Evolutionary conservation across 129 eudicot species (phyloP).

Genomic region (Artemisia argyi): DNA sequence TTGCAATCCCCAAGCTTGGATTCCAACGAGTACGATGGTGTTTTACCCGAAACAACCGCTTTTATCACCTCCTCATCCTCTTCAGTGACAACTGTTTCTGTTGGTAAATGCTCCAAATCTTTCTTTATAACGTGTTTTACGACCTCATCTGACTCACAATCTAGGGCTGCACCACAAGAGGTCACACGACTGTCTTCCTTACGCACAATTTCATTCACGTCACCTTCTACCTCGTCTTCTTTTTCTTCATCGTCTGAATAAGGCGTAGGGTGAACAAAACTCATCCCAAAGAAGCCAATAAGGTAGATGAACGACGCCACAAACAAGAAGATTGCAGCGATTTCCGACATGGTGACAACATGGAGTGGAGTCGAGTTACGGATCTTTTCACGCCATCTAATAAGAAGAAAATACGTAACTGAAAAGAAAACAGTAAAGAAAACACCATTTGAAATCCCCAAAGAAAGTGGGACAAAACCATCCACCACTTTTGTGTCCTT

Average conservation of each 20-base stretch:
- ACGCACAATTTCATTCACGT: neutral
- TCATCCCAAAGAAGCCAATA: constrained; percentile 27
- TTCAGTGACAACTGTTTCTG: constrained; percentile 7
- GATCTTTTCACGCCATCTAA: constrained; percentile 33
- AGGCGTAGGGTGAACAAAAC: constrained; percentile 12
- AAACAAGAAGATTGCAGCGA: constrained; percentile 20
- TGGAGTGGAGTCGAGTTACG: constrained; percentile 27
- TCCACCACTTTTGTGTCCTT: constrained; percentile 18
- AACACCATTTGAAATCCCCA: constrained; percentile 24
- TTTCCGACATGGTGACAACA: constrained; percentile 20
- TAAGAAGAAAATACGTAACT: constrained; percentile 23
- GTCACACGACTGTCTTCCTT: constrained; percentile 16
- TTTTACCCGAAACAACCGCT: constrained; percentile 41
- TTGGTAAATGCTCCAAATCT: neutral
- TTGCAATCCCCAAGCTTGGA: constrained; percentile 61
- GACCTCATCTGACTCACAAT: constrained; percentile 1
- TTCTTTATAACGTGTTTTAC: constrained; percentile 11
- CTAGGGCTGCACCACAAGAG: constrained; percentile 19
- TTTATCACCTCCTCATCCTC: constrained; percentile 49
- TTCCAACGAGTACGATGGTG: constrained; percentile 57
- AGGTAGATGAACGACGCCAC: constrained; percentile 26
- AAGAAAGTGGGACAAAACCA: neutral
- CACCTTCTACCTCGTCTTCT: constrained; percentile 15
- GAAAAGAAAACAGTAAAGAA: constrained; percentile 31
- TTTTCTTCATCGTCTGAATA: constrained; percentile 19